Evolutionary conservation across 176 grass and related monocot species (phyloP).

Genomic region (Hyparrhenia diplandra): DNA sequence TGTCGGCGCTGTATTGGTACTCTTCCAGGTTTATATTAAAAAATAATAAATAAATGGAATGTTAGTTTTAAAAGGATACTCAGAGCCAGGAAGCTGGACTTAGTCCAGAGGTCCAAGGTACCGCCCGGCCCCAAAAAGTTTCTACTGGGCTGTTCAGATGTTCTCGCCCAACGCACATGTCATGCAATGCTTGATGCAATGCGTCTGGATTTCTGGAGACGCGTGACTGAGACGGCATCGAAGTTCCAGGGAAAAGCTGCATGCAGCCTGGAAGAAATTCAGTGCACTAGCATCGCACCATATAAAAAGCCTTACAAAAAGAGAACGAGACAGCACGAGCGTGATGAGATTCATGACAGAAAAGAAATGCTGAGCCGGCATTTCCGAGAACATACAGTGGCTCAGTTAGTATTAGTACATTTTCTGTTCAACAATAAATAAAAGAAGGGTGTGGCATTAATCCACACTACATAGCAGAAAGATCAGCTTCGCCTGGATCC

Average conservation of each 20-base stretch:
- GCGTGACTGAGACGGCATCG: background rate
- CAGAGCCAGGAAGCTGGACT: no score
- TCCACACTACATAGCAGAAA: background rate
- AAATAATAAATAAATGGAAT: no score
- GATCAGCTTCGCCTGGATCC: conserved; percentile 27
- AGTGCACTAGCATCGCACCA: background rate
- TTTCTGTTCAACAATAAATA: background rate
- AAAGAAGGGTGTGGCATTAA: background rate
- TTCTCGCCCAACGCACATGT: background rate
- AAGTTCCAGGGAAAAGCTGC: background rate
- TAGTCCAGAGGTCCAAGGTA: background rate
- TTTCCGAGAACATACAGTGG: conserved; percentile 12
- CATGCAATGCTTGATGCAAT: no score
- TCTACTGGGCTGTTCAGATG: background rate
- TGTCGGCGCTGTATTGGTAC: background rate
- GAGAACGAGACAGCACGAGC: background rate
- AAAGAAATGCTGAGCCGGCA: conserved; percentile 30
- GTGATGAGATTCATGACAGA: background rate
- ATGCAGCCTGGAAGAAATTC: background rate
- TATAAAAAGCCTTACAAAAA: no score
- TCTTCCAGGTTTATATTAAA: background rate
- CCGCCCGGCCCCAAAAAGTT: background rate
- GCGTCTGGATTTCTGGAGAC: background rate
- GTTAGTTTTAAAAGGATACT: no score
- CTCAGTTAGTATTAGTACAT: background rate